Evolutionary conservation across 352 stramenopile genomes (phyloP).

Genomic region (Globisporangium megalacanthum): DNA sequence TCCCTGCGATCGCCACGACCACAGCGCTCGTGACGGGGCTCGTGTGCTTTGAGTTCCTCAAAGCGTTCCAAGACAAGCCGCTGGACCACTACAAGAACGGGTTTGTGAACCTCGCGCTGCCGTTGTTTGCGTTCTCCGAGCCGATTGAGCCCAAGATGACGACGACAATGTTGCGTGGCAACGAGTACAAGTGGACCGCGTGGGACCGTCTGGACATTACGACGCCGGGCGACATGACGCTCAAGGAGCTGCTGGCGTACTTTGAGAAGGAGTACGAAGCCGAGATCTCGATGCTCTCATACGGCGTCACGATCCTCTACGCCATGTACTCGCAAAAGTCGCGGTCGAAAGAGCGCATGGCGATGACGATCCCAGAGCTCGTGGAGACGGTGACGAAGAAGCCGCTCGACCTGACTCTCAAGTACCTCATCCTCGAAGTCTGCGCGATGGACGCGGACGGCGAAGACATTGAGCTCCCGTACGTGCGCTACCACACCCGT

Average conservation of each 20-base stretch:
- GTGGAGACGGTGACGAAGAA: slow-evolving; percentile 96
- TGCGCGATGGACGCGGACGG: slow-evolving; percentile 95
- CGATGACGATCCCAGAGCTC: slow-evolving; percentile 96
- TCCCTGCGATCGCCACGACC: slow-evolving; percentile 99
- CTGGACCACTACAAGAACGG: slow-evolving; percentile 98
- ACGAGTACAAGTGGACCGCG: slow-evolving; percentile 96
- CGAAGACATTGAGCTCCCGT: slow-evolving; percentile 95
- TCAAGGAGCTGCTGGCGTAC: slow-evolving; percentile 94
- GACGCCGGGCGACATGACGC: slow-evolving; percentile 93
- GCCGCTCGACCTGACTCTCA: slow-evolving; percentile 90
- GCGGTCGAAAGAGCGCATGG: slow-evolving; percentile 91
- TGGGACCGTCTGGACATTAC: slow-evolving; percentile 97
- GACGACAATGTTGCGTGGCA: slow-evolving; percentile 90
- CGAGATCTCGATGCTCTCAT: slow-evolving; percentile 98
- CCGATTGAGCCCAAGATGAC: slow-evolving; percentile 92
- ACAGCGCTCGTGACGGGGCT: slow-evolving; percentile 98
- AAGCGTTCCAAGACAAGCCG: slow-evolving; percentile 87
- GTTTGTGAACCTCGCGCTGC: slow-evolving; percentile 98
- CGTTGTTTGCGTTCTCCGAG: slow-evolving; percentile 97
- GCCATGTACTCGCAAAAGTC: slow-evolving; percentile 88
- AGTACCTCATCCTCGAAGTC: slow-evolving; percentile 96
- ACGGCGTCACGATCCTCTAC: slow-evolving; percentile 91
- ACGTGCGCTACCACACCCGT: slow-evolving; percentile 88
- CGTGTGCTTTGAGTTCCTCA: slow-evolving; percentile 98
- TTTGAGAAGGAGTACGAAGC: slow-evolving; percentile 96